phyloP scores from a whole-genome alignment of 106 monocot species.

The Dendrobium chrysotoxum region DNA sequence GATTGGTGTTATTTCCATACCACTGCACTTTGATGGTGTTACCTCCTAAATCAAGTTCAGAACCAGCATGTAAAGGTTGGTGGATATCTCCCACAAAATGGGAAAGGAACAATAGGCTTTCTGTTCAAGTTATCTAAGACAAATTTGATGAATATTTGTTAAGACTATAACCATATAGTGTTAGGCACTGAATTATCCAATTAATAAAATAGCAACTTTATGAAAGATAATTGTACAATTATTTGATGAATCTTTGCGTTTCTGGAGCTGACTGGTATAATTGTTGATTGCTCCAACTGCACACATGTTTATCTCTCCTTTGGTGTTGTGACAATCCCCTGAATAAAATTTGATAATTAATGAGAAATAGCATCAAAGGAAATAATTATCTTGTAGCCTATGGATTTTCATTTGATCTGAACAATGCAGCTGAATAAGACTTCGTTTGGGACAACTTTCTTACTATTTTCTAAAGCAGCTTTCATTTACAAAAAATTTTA shows the following conservation, averaged over 20 bases:
- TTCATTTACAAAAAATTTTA: too few species aligned
- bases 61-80: slow-evolving; percentile 68
- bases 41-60: slow-evolving; percentile 67
- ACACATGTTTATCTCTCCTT: slow-evolving; percentile 44
- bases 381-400: too few species aligned
- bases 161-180: too few species aligned
- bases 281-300: slow-evolving; percentile 89
- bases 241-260: slow-evolving; percentile 46
- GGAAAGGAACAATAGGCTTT: slow-evolving; percentile 83
- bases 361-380: too few species aligned
- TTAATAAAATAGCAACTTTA: too few species aligned
- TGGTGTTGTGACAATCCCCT: slow-evolving; percentile 78
- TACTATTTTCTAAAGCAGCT: too few species aligned
- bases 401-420: too few species aligned
- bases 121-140: slow-evolving; percentile 62
- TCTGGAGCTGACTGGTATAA: slow-evolving; percentile 60
- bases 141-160: neutral
- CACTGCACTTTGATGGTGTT: slow-evolving; percentile 73
- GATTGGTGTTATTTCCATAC: slow-evolving; percentile 79
- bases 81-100: slow-evolving; percentile 85
- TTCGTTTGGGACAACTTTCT: too few species aligned
- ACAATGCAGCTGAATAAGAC: too few species aligned
- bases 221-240: slow-evolving; percentile 3
- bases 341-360: too few species aligned
- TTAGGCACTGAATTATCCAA: too few species aligned